Percentiles rank a stretch among this genome's conserved stretches.
phyloP scores from a whole-genome alignment of 83 land plant genomes.

The Picea engelmannii region DNA sequence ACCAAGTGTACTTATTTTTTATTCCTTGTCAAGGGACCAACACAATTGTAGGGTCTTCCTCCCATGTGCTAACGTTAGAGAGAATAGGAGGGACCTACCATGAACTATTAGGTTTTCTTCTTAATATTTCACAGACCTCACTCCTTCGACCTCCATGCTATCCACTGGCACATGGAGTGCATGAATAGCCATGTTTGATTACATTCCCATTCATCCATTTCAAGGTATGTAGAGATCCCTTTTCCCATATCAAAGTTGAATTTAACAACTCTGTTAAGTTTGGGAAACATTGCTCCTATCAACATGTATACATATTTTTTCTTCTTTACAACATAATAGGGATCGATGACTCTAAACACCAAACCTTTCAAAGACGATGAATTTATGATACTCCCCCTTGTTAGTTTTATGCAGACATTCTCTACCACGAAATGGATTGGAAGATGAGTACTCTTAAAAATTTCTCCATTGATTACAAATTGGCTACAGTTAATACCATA shows the following conservation, averaged over 20 bases:
- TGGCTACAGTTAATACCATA: not conserved
- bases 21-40: too few species aligned
- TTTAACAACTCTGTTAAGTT: not conserved
- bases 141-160: too few species aligned
- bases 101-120: too few species aligned
- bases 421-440: not conserved
- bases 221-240: not conserved
- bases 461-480: not conserved
- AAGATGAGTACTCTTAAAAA: too few species aligned
- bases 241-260: not conserved
- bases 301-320: not conserved
- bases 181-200: too few species aligned
- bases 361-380: not conserved
- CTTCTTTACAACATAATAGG: not conserved
- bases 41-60: too few species aligned
- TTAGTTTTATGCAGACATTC: not conserved
- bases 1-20: too few species aligned
- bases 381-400: not conserved
- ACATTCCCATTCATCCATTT: too few species aligned
- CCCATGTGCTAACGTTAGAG: too few species aligned
- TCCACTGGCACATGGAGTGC: too few species aligned
- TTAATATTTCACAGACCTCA: too few species aligned
- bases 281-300: not conserved
- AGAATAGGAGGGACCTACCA: too few species aligned
- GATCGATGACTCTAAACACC: not conserved